Evolutionary conservation across 1,139 yeast species (phyloP).

Genomic region (Yamadazyma aaseri): DNA sequence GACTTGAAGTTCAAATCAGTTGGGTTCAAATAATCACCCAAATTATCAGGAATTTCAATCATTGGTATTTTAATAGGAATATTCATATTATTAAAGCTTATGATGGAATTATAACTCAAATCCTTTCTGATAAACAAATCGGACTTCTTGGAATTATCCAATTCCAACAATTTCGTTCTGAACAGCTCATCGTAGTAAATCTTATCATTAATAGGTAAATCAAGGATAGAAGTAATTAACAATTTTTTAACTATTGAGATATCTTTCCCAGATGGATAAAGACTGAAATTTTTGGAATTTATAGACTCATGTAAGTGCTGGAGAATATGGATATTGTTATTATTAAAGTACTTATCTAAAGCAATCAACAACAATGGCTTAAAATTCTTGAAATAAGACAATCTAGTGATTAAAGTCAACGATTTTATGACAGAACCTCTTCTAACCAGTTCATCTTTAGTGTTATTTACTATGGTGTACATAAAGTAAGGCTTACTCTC

Average conservation of each 20-base stretch:
- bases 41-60: constrained; percentile 39
- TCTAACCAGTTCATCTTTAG: constrained; percentile 42
- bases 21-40: constrained; percentile 49
- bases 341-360: constrained; percentile 45
- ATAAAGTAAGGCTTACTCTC: constrained; percentile 48
- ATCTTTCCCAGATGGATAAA: constrained; percentile 19
- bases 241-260: constrained; percentile 37
- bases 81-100: constrained; percentile 38
- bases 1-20: constrained; percentile 45
- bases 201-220: constrained; percentile 46
- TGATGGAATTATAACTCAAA: constrained; percentile 42
- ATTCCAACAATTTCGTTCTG: constrained; percentile 37
- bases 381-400: constrained; percentile 54
- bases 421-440: constrained; percentile 60
- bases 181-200: constrained; percentile 41
- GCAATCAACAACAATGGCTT: constrained; percentile 57
- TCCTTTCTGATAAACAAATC: constrained; percentile 45
- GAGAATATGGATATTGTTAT: constrained; percentile 23
- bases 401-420: constrained; percentile 51
- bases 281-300: constrained; percentile 33
- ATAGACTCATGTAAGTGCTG: constrained; percentile 32
- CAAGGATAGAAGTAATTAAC: constrained; percentile 45
- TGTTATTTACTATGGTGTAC: constrained; percentile 56
- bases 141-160: constrained; percentile 19
- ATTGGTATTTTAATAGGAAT: constrained; percentile 46